These are phyloP conservation scores for Pseudopyricularia javanii DNA, from an alignment of 2,329 filamentous ascomycete genomes.

Conservation along the genomic window DNA sequence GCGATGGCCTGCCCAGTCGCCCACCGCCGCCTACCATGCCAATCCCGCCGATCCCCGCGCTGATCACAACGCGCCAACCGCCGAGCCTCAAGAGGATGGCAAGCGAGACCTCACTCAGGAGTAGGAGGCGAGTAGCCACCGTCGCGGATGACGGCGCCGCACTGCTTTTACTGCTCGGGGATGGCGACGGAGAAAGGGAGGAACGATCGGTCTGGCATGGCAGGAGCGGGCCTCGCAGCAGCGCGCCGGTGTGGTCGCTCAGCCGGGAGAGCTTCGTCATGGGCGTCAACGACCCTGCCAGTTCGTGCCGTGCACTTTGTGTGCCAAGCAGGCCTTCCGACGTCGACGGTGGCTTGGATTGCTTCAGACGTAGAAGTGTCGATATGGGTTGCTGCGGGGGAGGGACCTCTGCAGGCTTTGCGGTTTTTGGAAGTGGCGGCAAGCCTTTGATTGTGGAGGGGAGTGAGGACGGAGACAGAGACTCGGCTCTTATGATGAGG, in stretches of 20 bases:
- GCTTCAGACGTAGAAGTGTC: too few species aligned
- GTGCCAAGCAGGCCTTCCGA: slow-evolving; percentile 6
- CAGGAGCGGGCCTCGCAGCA: neutral
- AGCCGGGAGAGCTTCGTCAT: slow-evolving; percentile 19
- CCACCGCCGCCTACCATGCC: slow-evolving; percentile 2
- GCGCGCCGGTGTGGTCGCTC: slow-evolving; percentile 10
- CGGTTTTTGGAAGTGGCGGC: neutral
- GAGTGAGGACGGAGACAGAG: neutral
- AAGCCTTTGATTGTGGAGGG: neutral
- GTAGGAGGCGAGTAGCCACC: slow-evolving; percentile 8
- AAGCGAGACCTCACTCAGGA: slow-evolving; percentile 11
- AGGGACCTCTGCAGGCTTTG: neutral
- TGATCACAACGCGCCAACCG: slow-evolving; percentile 8
- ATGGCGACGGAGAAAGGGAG: slow-evolving; percentile 2
- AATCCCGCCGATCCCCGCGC: slow-evolving; percentile 9
- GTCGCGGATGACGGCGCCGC: slow-evolving; percentile 7
- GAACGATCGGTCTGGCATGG: too few species aligned
- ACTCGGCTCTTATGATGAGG: neutral
- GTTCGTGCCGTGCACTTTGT: slow-evolving; percentile 13
- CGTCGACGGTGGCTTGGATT: slow-evolving; percentile 6
- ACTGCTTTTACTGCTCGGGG: slow-evolving; percentile 5
- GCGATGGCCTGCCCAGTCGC: neutral
- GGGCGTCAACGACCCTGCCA: slow-evolving; percentile 16
- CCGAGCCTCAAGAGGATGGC: slow-evolving; percentile 17
- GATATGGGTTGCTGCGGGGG: neutral